phyloP scores from a whole-genome alignment of 495 filamentous ascomycete genomes.

The Beverwykella pulmonaria region DNA sequence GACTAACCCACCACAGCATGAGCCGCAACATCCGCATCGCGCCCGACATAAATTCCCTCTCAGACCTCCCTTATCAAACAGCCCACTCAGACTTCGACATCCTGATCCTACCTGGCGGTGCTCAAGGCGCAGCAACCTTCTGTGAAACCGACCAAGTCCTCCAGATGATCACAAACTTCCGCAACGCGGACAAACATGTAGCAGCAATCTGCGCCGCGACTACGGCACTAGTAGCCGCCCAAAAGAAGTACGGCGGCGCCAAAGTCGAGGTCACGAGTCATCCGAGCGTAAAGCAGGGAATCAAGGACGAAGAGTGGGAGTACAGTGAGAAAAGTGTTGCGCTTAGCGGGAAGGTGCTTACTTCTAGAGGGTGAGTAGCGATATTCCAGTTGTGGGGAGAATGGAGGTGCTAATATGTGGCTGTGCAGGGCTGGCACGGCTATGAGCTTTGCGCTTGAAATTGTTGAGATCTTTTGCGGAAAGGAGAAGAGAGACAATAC shows the following conservation, averaged over 20 bases:
- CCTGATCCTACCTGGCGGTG: slow-evolving; percentile 42
- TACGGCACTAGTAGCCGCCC: slow-evolving; percentile 37
- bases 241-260: slow-evolving; percentile 10
- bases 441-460: slow-evolving; percentile 40
- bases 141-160: slow-evolving; percentile 15
- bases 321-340: slow-evolving; percentile 41
- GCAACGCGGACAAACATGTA: slow-evolving; percentile 26
- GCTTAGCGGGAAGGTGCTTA: slow-evolving; percentile 39
- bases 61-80: slow-evolving; percentile 5
- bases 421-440: slow-evolving; percentile 40
- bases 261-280: slow-evolving; percentile 39
- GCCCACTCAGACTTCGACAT: slow-evolving; percentile 29
- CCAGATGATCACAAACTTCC: slow-evolving; percentile 29
- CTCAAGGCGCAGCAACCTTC: slow-evolving; percentile 38
- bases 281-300: slow-evolving; percentile 39
- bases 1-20: slow-evolving; percentile 18
- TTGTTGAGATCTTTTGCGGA: slow-evolving; percentile 39
- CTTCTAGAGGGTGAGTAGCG: slow-evolving; percentile 38
- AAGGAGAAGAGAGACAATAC: slow-evolving; percentile 44
- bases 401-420: neutral
- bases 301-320: slow-evolving; percentile 37
- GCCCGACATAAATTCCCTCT: slow-evolving; percentile 30
- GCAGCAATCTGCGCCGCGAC: slow-evolving; percentile 42
- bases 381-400: neutral
- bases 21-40: slow-evolving; percentile 41